Base-by-base conservation (phyloP, 1,284 basidiomycete genomes). In the Tylopilus microsporus region DNA sequence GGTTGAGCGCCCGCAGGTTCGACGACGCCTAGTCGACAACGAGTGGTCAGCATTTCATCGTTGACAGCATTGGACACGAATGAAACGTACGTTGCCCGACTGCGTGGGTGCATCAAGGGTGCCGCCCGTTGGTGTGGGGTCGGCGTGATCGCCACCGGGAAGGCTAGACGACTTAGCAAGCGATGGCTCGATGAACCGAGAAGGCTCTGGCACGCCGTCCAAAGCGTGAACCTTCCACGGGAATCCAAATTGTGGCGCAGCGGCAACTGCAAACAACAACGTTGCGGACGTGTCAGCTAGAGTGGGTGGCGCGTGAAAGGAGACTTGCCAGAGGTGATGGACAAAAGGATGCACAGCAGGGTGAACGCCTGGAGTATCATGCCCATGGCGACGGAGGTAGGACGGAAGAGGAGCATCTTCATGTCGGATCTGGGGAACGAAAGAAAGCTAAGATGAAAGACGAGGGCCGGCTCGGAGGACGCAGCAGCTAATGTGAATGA, bases 401-500 rank as follows among this genome's bases (percentile, higher is more conserved):
- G 50, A 10, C 62, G 67, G 37, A 68, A 68, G 50, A 64, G 51
- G 36, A 62, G n/a, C 65, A 69, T 61, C 51, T 60, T 62, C 59
- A 59, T 60, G 18, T 56, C 39, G 21, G 25, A 25, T 25, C 25
- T 25, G 25, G 25, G 25, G 25, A 46, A 46, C 21, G 45, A 25
- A 25, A 25, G 21, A 25, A 2, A 19, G 21, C 21, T 13, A 25
- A 9, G 36, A 2, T 21, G 47, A 46, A 61, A 52, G n/a, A 34
- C 39, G 60, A 60, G 60, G 21, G 49, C 49, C 59, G 30, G 59
- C 53, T 61, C 45, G 19, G 48, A 21, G 11, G 36, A 25, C 8
- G 15, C 39, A 41, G 39, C 11, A 21, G 43, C 18, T 9, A 43
- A 15, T 18, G 7, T 9, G 42, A 18, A 8, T 43, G 8, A 3